These are phyloP conservation scores for Geotrichum carabidarum DNA, from an alignment of 1,139 yeast genomes.

Conservation along the genomic window DNA sequence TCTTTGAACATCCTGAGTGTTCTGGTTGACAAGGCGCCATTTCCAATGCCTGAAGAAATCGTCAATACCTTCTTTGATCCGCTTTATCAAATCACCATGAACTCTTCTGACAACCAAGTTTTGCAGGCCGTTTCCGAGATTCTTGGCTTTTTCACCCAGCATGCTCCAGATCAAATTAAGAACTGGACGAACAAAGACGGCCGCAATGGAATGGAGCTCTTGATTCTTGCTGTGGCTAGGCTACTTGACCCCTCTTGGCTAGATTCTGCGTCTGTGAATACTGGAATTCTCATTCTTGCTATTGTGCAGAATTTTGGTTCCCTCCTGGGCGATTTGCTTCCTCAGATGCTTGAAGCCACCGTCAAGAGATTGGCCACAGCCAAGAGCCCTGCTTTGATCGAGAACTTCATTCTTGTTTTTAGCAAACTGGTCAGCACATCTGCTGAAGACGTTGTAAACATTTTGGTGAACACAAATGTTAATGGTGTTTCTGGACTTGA, in stretches of 20 bases:
- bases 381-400: slow-evolving; percentile 64
- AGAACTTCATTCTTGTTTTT: slow-evolving; percentile 69
- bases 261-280: slow-evolving; percentile 74
- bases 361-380: slow-evolving; percentile 61
- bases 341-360: slow-evolving; percentile 66
- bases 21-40: slow-evolving; percentile 48
- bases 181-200: slow-evolving; percentile 40
- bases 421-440: slow-evolving; percentile 64
- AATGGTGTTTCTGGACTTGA: slow-evolving; percentile 39
- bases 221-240: slow-evolving; percentile 20
- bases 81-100: slow-evolving; percentile 48
- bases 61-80: slow-evolving; percentile 50
- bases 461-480: slow-evolving; percentile 44
- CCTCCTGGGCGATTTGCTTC: slow-evolving; percentile 49
- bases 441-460: slow-evolving; percentile 56
- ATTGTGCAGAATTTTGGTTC: slow-evolving; percentile 55
- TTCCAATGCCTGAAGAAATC: slow-evolving; percentile 46
- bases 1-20: slow-evolving; percentile 61
- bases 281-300: slow-evolving; percentile 41
- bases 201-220: slow-evolving; percentile 49
- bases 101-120: slow-evolving; percentile 69
- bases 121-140: slow-evolving; percentile 76
- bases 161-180: slow-evolving; percentile 45
- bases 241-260: slow-evolving; percentile 66
- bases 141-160: slow-evolving; percentile 56